Evolutionary conservation across 2,329 filamentous ascomycete species (phyloP).

Genomic region (Cladosporium cucumerinum): DNA sequence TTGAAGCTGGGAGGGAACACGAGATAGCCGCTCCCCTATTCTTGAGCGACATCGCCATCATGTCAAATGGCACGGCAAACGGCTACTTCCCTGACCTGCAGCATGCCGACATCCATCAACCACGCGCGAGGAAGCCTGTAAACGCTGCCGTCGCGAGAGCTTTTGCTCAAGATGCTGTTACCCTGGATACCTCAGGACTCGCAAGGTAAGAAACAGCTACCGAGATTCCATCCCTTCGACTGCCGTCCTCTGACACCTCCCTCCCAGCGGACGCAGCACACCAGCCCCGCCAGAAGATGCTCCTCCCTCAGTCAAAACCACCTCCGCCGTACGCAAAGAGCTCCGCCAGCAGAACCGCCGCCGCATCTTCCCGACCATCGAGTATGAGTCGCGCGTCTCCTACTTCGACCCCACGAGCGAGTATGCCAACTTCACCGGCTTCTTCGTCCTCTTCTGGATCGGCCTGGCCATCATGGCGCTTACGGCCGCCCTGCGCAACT

Average conservation of each 20-base stretch:
- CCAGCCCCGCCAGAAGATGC: slow-evolving; percentile 86
- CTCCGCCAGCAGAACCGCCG: slow-evolving; percentile 66
- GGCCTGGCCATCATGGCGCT: slow-evolving; percentile 94
- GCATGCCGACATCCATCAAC: slow-evolving; percentile 24
- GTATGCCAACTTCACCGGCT: slow-evolving; percentile 91
- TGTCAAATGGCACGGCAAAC: slow-evolving; percentile 19
- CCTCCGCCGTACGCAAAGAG: slow-evolving; percentile 80
- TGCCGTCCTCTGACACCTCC: neutral
- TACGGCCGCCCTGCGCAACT: slow-evolving; percentile 86
- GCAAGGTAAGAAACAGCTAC: slow-evolving; percentile 17
- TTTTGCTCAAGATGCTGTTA: slow-evolving; percentile 19
- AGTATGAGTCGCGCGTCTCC: slow-evolving; percentile 85
- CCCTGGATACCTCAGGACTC: slow-evolving; percentile 10
- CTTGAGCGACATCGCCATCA: neutral
- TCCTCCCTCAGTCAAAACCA: slow-evolving; percentile 83
- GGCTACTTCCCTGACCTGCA: slow-evolving; percentile 17
- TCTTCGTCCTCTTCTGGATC: slow-evolving; percentile 98
- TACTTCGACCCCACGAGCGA: slow-evolving; percentile 93
- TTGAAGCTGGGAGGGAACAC: neutral
- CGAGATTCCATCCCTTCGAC: neutral
- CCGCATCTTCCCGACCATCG: slow-evolving; percentile 85
- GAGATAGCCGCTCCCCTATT: neutral
- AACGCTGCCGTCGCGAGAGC: slow-evolving; percentile 23
- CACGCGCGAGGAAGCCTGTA: slow-evolving; percentile 28
- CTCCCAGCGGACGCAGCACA: slow-evolving; percentile 57